Conservation (phyloP, 2,329 filamentous ascomycete genomes). For the Reticulascus tulasneorum region DNA sequence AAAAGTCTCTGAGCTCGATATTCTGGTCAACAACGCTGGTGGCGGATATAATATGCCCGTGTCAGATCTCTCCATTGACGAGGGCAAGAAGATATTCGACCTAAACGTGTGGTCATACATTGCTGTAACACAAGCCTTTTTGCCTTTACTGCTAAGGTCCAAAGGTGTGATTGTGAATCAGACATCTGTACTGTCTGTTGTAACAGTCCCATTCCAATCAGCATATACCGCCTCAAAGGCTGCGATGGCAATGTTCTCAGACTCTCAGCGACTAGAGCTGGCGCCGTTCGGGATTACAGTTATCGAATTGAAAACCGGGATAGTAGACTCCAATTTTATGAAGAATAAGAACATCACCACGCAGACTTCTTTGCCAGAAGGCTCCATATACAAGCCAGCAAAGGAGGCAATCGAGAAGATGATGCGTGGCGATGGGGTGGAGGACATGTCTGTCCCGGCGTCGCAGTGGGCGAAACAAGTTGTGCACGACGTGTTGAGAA, state of each 20-base stretch:
- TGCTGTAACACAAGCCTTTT: slow-evolving; percentile 23
- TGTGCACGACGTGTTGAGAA: slow-evolving; percentile 10
- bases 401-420: slow-evolving; percentile 16
- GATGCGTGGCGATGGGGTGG: slow-evolving; percentile 16
- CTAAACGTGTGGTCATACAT: slow-evolving; percentile 26
- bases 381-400: slow-evolving; percentile 19
- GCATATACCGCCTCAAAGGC: slow-evolving; percentile 22
- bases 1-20: slow-evolving; percentile 17
- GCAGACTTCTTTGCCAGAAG: slow-evolving; percentile 15
- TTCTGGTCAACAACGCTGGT: slow-evolving; percentile 29
- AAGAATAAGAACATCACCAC: slow-evolving; percentile 11
- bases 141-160: slow-evolving; percentile 13
- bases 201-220: slow-evolving; percentile 4
- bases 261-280: slow-evolving; percentile 24
- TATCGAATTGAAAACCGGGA: slow-evolving; percentile 15
- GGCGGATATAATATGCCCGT: slow-evolving; percentile 22
- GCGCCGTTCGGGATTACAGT: slow-evolving; percentile 21
- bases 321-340: slow-evolving; percentile 11
- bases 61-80: slow-evolving; percentile 22
- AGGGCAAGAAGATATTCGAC: slow-evolving; percentile 22
- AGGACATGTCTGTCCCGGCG: slow-evolving; percentile 9
- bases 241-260: slow-evolving; percentile 14
- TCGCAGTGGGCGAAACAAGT: slow-evolving; percentile 19
- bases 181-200: slow-evolving; percentile 14
- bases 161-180: slow-evolving; percentile 12